Evolutionary conservation across 2,329 filamentous ascomycete species (phyloP), one percentile per base, ranked within the genome.

Genomic region (Aspergillus sp.): DNA sequence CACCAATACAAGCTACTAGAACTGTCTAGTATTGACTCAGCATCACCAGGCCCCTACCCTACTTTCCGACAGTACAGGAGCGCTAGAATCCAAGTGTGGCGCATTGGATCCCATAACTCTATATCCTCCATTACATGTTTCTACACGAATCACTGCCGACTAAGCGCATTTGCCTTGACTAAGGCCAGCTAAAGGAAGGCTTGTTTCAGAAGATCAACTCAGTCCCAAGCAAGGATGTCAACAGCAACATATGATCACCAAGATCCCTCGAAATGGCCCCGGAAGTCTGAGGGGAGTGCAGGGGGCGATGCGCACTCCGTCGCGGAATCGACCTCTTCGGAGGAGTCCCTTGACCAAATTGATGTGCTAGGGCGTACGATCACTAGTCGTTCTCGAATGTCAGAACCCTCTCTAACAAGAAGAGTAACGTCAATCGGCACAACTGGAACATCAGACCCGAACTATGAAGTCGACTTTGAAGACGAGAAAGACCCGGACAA

Each of bases 391-490:
- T 76, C 75, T 22, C 68, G 69, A 23, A 57, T 66, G 9, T 77
- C 76, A 11, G 66, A 71, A 15, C 72, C 79, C 11, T 75, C 74
- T 6, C 66, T 78, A 47, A 73, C 77, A 11, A 75, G 74, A 57
- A 79, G 78, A 45, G 75, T 77, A 19, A 80, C 80, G 2, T 83
- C 82, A 1, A 70, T 79, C 34, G 76, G 76, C 9, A 83, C 81
- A 5, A 79, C 76, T 55, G 76, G 74, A 28, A 83, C 81, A 3
- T 71, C 76, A 17, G 81, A 85, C 65, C 84, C 83, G 30, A 85
- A 87, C 30, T 94, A 87, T 69, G 91, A 95, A 76, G 84, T 94
- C 57, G 87, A 90, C 69, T 93, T 91, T 72, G 84, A 85, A 17
- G 85, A 85, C 1, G 75, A 76, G n/a, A 78, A 84, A 61, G 89